A percentile compares a stretch with the other conserved stretches of the same genome.
phyloP scores from a whole-genome alignment of 2,329 filamentous ascomycete genomes.

The Calonectria pseudoreteaudii region DNA sequence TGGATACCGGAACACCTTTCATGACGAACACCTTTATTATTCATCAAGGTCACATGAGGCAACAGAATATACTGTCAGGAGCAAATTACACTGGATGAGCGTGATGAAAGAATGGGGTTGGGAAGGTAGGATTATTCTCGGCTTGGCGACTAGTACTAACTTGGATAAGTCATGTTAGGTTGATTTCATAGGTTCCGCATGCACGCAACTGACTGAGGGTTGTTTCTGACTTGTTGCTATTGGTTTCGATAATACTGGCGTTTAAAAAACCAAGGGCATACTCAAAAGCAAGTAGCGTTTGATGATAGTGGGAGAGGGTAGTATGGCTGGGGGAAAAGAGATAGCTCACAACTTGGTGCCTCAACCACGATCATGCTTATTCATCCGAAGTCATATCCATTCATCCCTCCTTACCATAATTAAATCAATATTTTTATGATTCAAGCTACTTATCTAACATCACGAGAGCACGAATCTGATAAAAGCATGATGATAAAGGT shows the following conservation, averaged over 20 bases:
- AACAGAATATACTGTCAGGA: slow-evolving; percentile 5
- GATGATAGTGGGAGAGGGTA: background rate
- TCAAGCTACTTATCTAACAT: too few species aligned
- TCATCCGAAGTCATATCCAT: background rate
- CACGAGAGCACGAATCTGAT: too few species aligned
- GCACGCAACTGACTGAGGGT: background rate
- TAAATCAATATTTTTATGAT: too few species aligned
- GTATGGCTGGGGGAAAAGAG: background rate
- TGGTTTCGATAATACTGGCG: background rate
- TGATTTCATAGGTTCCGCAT: background rate
- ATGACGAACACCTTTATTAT: background rate
- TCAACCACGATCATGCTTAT: background rate
- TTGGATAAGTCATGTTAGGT: background rate
- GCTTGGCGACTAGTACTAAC: background rate
- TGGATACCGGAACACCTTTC: background rate
- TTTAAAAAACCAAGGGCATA: background rate
- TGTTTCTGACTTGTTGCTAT: background rate
- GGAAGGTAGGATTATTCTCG: slow-evolving; percentile 25
- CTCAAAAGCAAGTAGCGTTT: background rate
- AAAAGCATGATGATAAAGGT: too few species aligned
- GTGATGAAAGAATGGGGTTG: slow-evolving; percentile 32
- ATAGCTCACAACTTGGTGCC: background rate
- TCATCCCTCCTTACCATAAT: background rate
- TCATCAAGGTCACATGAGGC: background rate
- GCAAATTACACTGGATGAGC: slow-evolving; percentile 27